phyloP scores from a whole-genome alignment of 345 rosid species.

The Euphorbia peplus region DNA sequence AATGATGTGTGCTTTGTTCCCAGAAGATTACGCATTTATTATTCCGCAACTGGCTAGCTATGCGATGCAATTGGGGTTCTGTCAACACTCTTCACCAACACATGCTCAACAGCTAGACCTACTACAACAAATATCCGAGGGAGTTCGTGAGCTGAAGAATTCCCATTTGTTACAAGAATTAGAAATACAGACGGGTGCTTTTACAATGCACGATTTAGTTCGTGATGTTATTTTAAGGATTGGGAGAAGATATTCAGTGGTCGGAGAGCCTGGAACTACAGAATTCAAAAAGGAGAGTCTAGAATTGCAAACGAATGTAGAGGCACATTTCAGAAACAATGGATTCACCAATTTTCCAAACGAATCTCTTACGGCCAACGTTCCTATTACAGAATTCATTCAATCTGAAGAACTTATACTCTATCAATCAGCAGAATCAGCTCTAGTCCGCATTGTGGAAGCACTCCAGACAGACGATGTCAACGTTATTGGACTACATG shows the following conservation, averaged over 20 bases:
- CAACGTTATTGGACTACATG: no score
- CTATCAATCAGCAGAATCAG: no score
- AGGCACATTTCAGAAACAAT: background rate
- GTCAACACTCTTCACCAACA: background rate
- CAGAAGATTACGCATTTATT: conserved; percentile 11
- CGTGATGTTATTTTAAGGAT: conserved; percentile 14
- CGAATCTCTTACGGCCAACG: background rate
- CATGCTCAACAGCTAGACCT: background rate
- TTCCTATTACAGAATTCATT: no score
- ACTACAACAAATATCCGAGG: background rate
- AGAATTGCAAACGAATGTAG: background rate
- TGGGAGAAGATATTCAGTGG: conserved; percentile 4
- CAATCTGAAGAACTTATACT: no score
- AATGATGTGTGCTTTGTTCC: conserved; percentile 8
- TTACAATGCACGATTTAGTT: conserved; percentile 19
- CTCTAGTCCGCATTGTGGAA: no score
- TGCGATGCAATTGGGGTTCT: background rate
- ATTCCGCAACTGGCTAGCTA: conserved; percentile 3
- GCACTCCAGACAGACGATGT: no score
- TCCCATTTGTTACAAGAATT: conserved; percentile 6
- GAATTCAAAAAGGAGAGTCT: background rate
- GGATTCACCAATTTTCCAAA: background rate
- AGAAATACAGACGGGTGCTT: background rate
- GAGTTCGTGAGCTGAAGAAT: conserved; percentile 4
- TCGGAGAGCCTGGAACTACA: background rate